A percentile compares a stretch with the other conserved stretches of the same genome.
phyloP scores from a whole-genome alignment of 148 eudicot genomes.

The Tetragonia tetragonoides region DNA sequence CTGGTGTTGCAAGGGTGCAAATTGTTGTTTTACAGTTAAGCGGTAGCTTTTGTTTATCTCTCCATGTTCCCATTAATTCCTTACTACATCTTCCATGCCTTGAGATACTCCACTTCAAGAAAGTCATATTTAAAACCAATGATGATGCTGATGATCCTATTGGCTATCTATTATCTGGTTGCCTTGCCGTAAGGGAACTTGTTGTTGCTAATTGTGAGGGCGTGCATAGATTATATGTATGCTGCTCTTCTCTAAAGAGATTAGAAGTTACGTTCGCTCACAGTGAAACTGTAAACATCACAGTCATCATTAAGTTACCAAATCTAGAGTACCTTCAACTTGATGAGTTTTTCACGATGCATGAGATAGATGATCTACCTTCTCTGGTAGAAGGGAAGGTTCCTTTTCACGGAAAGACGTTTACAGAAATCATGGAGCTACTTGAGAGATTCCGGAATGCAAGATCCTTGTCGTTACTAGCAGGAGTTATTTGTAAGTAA shows the following conservation, averaged over 20 bases:
- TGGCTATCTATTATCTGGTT: constrained; percentile 20
- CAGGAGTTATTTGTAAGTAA: neutral
- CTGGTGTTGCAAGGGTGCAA: too few relatives aligned
- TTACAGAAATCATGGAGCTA: neutral
- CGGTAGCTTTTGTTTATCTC: neutral
- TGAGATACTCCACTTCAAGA: constrained; percentile 17
- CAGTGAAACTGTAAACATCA: neutral
- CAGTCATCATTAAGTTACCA: constrained; percentile 13
- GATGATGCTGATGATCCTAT: constrained; percentile 10
- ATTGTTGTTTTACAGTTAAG: too few relatives aligned
- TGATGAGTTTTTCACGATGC: neutral
- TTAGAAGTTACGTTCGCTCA: neutral
- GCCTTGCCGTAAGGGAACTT: constrained; percentile 30
- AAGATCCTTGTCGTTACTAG: neutral
- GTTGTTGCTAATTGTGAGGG: constrained; percentile 17
- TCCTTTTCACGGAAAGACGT: neutral
- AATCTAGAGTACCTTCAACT: constrained; percentile 15
- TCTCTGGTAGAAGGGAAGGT: constrained; percentile 8
- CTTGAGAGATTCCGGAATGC: constrained; percentile 5
- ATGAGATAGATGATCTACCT: neutral
- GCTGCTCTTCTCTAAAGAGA: constrained; percentile 20
- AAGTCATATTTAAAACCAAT: neutral
- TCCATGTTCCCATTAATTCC: neutral
- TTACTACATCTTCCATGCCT: constrained; percentile 30
- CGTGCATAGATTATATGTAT: neutral